Percentiles rank a stretch among this genome's conserved stretches.
These are phyloP conservation scores for Sarocladium oryzae DNA, from an alignment of 2,329 filamentous ascomycete species.

Conservation along the genomic window DNA sequence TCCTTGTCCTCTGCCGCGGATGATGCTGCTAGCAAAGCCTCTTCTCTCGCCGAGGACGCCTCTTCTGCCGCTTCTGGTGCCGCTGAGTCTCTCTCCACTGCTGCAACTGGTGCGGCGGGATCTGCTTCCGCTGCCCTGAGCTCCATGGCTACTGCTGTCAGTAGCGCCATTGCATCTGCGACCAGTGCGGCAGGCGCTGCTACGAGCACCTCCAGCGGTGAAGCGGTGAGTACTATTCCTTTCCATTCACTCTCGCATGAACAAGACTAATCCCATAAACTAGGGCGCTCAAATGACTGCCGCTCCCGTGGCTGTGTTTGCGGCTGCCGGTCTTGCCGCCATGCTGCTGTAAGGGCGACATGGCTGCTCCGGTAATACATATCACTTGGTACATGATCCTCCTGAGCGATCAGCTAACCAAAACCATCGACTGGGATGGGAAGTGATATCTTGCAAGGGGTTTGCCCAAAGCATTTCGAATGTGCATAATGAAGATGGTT, in stretches of 20 bases:
- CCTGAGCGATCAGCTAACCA: not conserved
- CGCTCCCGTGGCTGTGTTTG: conserved; percentile 39
- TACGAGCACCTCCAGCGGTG: conserved; percentile 10
- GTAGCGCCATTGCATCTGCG: conserved; percentile 12
- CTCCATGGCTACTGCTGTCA: conserved; percentile 16
- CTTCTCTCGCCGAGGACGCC: conserved; percentile 1
- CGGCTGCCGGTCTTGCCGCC: conserved; percentile 42
- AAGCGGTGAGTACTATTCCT: conserved; percentile 24
- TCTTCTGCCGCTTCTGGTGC: conserved; percentile 12
- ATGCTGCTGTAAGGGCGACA: conserved; percentile 35
- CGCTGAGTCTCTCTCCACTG: not conserved
- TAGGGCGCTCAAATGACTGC: conserved; percentile 35
- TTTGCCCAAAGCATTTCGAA: conserved; percentile 20
- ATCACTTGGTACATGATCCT: not conserved
- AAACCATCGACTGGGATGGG: too few relatives aligned
- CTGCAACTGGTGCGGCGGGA: conserved; percentile 18
- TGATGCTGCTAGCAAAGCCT: conserved; percentile 4
- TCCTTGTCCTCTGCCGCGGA: conserved; percentile 4
- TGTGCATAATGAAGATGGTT: conserved; percentile 28
- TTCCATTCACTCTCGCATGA: not conserved
- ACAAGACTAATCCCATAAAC: not conserved
- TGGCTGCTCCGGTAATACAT: not conserved
- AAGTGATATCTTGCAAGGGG: not conserved
- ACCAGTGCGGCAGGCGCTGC: not conserved
- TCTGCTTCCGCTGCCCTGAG: conserved; percentile 17